Evolutionary conservation across 148 eudicot genomes (phyloP).

Genomic region (Heliamphora exappendiculata): DNA sequence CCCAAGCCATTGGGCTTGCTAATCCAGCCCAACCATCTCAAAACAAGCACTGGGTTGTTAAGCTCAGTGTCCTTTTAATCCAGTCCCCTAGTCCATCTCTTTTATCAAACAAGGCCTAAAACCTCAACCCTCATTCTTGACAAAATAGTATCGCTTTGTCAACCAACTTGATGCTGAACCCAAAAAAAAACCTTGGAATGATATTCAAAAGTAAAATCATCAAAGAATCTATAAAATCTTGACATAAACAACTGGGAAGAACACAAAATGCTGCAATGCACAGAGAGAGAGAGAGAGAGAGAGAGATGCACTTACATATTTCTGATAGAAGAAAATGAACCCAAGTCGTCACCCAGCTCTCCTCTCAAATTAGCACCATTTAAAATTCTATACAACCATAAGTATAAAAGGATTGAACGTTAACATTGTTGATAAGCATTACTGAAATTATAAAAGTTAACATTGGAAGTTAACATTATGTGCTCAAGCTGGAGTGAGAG

Average conservation of each 20-base stretch:
- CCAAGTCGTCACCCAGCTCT: slow-evolving; percentile 63
- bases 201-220: neutral
- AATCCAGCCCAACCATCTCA: too few relatives aligned
- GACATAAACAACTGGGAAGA: neutral
- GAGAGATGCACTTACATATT: slow-evolving; percentile 41
- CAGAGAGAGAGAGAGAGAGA: slow-evolving; percentile 9
- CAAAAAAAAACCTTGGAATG: neutral
- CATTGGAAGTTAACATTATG: too few relatives aligned
- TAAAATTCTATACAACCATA: slow-evolving; percentile 42
- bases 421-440: slow-evolving; percentile 3
- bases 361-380: slow-evolving; percentile 67
- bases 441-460: too few relatives aligned
- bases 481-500: slow-evolving; percentile 4
- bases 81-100: too few relatives aligned
- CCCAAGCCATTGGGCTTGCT: too few relatives aligned
- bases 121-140: neutral
- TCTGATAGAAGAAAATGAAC: slow-evolving; percentile 60
- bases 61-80: too few relatives aligned
- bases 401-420: slow-evolving; percentile 8
- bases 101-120: neutral
- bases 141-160: neutral
- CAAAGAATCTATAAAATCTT: neutral
- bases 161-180: neutral
- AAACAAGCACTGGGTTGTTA: too few relatives aligned
- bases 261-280: too few relatives aligned